These are phyloP conservation scores for Aspergillus nidulans DNA, from an alignment of 495 filamentous ascomycete genomes.

Conservation along the genomic window DNA sequence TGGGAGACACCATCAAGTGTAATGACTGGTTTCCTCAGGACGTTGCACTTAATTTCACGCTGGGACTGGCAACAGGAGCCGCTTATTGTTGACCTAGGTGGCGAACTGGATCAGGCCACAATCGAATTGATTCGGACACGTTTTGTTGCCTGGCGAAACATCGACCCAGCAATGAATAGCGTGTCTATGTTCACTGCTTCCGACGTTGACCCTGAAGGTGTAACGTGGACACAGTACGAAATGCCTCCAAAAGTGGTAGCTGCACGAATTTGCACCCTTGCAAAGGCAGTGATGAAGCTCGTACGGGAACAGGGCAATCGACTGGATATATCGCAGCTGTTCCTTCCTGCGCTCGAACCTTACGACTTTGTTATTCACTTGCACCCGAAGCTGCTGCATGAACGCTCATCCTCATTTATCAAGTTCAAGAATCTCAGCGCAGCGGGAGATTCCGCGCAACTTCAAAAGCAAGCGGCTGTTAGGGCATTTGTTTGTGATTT, in stretches of 20 bases:
- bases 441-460: slow-evolving; percentile 9
- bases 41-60: slow-evolving; percentile 66
- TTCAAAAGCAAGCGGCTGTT: slow-evolving; percentile 36
- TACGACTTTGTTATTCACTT: slow-evolving; percentile 84
- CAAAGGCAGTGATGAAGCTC: slow-evolving; percentile 62
- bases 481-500: slow-evolving; percentile 56
- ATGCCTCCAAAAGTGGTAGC: slow-evolving; percentile 78
- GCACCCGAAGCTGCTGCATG: slow-evolving; percentile 39
- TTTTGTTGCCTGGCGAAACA: slow-evolving; percentile 71
- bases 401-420: slow-evolving; percentile 22
- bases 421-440: slow-evolving; percentile 70
- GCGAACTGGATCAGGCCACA: slow-evolving; percentile 48
- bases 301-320: slow-evolving; percentile 52
- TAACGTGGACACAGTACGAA: slow-evolving; percentile 69
- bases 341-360: slow-evolving; percentile 61
- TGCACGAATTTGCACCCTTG: slow-evolving; percentile 73
- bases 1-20: slow-evolving; percentile 74
- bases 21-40: slow-evolving; percentile 77
- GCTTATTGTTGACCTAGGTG: slow-evolving; percentile 66
- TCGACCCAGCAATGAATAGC: slow-evolving; percentile 84
- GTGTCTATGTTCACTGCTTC: slow-evolving; percentile 79
- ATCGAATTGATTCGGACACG: slow-evolving; percentile 61
- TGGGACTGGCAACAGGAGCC: slow-evolving; percentile 92
- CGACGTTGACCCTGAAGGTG: slow-evolving; percentile 68
- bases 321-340: slow-evolving; percentile 60